Evolutionary conservation across 2,329 filamentous ascomycete species (phyloP).

Genomic region (Falciphora oryzae): DNA sequence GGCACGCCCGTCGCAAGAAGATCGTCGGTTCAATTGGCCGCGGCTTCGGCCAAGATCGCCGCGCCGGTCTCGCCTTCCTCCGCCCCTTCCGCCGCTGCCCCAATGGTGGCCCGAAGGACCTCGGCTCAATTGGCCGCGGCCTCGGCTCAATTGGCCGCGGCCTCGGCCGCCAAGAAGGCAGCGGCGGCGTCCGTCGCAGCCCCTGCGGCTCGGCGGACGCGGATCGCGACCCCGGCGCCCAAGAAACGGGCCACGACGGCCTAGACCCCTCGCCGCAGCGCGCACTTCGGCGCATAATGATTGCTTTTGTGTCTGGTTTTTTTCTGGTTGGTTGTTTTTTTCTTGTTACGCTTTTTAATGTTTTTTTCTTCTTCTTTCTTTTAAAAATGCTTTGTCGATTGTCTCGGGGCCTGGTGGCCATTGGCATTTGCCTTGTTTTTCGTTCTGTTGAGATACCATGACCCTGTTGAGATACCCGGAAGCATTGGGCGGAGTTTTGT

Average conservation of each 20-base stretch:
- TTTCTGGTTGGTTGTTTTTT: background rate
- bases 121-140: slow-evolving; percentile 10
- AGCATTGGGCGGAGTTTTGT: slow-evolving; percentile 1
- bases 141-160: slow-evolving; percentile 10
- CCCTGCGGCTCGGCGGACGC: slow-evolving; percentile 13
- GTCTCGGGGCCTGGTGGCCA: background rate
- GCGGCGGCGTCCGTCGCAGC: background rate
- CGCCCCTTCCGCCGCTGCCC: slow-evolving; percentile 16
- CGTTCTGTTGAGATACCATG: background rate
- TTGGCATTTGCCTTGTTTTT: background rate
- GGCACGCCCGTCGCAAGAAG: slow-evolving; percentile 6
- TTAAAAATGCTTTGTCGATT: background rate
- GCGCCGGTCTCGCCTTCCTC: slow-evolving; percentile 1
- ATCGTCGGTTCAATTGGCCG: slow-evolving; percentile 10
- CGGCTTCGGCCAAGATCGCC: slow-evolving; percentile 13
- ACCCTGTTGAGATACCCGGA: background rate
- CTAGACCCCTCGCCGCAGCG: background rate
- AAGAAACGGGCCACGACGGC: slow-evolving; percentile 14
- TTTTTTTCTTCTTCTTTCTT: background rate
- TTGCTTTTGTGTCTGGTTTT: background rate
- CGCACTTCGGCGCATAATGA: background rate
- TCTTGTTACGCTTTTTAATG: background rate
- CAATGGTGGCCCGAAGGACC: slow-evolving; percentile 12
- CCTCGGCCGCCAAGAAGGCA: slow-evolving; percentile 6
- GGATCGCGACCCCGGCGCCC: slow-evolving; percentile 18